phyloP scores from a whole-genome alignment of 2,329 filamentous ascomycete genomes.

The Fusarium armeniacum region DNA sequence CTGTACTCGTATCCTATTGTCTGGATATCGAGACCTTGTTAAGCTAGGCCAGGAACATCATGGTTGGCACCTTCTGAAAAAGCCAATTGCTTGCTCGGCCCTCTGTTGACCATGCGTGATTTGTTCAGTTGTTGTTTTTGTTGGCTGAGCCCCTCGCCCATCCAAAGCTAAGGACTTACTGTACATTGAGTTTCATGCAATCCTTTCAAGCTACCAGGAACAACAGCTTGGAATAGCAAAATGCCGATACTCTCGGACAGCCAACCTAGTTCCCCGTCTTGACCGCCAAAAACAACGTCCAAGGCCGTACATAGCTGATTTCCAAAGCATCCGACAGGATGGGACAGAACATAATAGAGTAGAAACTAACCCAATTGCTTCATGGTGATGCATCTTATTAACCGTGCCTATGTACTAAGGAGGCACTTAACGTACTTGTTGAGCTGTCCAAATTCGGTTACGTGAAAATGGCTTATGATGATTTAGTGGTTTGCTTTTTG shows the following conservation, averaged over 20 bases:
- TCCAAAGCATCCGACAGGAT: conserved; percentile 5
- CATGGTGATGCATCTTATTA: conserved; percentile 2
- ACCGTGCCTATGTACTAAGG: conserved; percentile 18
- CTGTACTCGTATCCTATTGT: conserved; percentile 23
- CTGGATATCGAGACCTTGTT: conserved; percentile 18
- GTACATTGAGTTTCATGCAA: conserved; percentile 14
- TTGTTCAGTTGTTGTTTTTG: conserved; percentile 27
- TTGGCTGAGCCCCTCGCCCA: conserved; percentile 17
- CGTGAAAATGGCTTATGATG: conserved; percentile 40
- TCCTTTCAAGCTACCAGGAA: conserved; percentile 20
- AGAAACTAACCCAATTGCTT: conserved; percentile 1
- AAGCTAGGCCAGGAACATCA: conserved; percentile 39
- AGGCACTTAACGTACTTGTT: conserved; percentile 23
- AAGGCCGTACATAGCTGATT: conserved; percentile 9
- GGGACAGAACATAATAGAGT: conserved; percentile 7
- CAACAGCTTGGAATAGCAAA: conserved; percentile 26
- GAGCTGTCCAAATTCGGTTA: conserved; percentile 43
- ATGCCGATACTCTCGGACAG: conserved; percentile 29
- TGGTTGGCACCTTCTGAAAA: conserved; percentile 26
- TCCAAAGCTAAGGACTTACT: background rate
- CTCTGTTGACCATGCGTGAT: conserved; percentile 31
- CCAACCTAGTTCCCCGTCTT: conserved; percentile 37
- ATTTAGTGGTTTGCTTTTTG: conserved; percentile 22
- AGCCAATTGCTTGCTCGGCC: conserved; percentile 35
- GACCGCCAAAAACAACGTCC: conserved; percentile 38